phyloP scores from a whole-genome alignment of 352 stramenopile genomes.

The Thalassiosira hispida region DNA sequence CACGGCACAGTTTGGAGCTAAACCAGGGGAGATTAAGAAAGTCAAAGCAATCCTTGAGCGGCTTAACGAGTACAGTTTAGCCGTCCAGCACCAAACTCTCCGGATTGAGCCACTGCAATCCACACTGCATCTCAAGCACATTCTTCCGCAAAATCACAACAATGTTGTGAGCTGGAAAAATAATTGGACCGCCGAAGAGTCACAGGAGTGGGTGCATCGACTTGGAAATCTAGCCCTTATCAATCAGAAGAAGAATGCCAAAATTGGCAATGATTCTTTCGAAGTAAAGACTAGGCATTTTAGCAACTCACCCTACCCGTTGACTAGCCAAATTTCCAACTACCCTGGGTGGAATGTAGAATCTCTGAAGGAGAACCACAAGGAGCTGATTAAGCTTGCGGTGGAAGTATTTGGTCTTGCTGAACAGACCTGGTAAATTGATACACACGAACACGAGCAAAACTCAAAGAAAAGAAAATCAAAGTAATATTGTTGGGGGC shows the following conservation, averaged over 20 bases:
- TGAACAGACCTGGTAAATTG: too few relatives aligned
- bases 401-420: background rate
- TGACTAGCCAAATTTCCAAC: slow-evolving; percentile 5
- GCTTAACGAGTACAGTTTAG: slow-evolving; percentile 11
- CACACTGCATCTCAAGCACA: slow-evolving; percentile 19
- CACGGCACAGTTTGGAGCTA: slow-evolving; percentile 9
- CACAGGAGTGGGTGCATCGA: slow-evolving; percentile 14
- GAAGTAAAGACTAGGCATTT: slow-evolving; percentile 3
- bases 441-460: too few relatives aligned
- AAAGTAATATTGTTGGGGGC: too few relatives aligned
- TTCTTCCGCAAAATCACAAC: slow-evolving; percentile 18
- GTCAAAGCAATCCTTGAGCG: slow-evolving; percentile 17
- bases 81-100: background rate
- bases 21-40: slow-evolving; percentile 5
- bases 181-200: slow-evolving; percentile 4
- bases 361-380: background rate
- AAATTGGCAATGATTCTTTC: slow-evolving; percentile 18
- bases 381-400: background rate
- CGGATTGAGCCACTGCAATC: slow-evolving; percentile 5
- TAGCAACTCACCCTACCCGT: slow-evolving; percentile 8
- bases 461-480: too few relatives aligned
- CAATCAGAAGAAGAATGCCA: slow-evolving; percentile 19
- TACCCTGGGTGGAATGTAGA: slow-evolving; percentile 4
- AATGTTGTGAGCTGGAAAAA: background rate
- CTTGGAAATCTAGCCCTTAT: slow-evolving; percentile 14